These are phyloP conservation scores for Puccinellia tenuiflora DNA, from an alignment of 176 grass and related monocot genomes.

Conservation along the genomic window DNA sequence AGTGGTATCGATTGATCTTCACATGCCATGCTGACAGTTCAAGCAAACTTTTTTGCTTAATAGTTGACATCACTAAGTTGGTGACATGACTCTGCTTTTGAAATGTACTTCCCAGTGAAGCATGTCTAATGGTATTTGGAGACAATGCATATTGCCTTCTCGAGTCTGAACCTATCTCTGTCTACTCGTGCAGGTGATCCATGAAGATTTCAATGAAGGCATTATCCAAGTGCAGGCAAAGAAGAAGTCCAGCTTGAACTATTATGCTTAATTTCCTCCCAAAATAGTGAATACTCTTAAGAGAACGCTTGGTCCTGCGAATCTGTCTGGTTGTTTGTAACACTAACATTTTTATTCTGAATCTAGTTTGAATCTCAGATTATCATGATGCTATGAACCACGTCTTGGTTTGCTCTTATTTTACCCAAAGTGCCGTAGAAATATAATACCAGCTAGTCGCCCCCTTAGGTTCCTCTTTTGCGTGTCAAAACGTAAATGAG, in stretches of 20 bases:
- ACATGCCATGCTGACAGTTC: background rate
- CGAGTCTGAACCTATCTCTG: background rate
- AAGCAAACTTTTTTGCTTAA: background rate
- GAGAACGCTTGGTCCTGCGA: background rate
- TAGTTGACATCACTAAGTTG: background rate
- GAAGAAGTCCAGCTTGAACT: slow-evolving; percentile 86
- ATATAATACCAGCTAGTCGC: background rate
- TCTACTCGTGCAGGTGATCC: slow-evolving; percentile 46
- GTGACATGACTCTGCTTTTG: background rate
- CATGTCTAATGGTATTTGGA: background rate
- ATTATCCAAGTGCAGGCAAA: slow-evolving; percentile 95
- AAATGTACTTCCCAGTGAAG: background rate
- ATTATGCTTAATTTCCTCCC: slow-evolving; percentile 43
- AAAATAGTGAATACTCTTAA: slow-evolving; percentile 17
- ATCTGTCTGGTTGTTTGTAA: slow-evolving; percentile 13
- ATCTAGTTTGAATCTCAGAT: background rate
- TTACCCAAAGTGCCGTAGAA: background rate
- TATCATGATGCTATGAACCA: background rate
- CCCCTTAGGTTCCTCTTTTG: background rate
- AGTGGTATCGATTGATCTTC: background rate
- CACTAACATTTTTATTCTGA: background rate
- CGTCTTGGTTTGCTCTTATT: background rate
- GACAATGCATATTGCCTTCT: background rate
- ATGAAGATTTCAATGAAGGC: slow-evolving; percentile 92
- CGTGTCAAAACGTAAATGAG: background rate